Evolutionary conservation across 352 stramenopile genomes (phyloP), one percentile per base, ranked within the genome.

Genomic region (Pythium aristosporum): DNA sequence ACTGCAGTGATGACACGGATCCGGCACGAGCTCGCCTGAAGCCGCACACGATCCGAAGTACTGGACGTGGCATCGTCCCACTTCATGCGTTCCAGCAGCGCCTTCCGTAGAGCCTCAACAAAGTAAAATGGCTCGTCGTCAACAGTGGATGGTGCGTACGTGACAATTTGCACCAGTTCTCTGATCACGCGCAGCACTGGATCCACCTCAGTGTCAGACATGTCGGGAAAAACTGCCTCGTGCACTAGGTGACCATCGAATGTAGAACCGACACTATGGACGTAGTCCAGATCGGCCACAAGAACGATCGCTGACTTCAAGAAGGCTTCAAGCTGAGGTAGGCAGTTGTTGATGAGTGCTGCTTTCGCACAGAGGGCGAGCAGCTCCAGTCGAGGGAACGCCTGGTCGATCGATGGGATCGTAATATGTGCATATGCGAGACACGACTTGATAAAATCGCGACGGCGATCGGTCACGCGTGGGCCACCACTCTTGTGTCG

Each of bases 371-470:
- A 86, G 2, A 76, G 57, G 2, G 82, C 69, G 57, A 94, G 70
- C 18, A 97, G 63, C 32, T 93, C 62, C 10, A 97, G 62, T 39
- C 85, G 86, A 18, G 77, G 60, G 16, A 77, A 73, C 2, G 66
- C 30, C 6, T 77, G 56, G 1, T 77, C 63, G 25, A 97, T 88
- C 21, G 82, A 94, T 25, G 91, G 91, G 23, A 96, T 96, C 32
- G 88, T 97, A 56, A 97, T 91, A 61, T 96, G 87, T 11, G 82
- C 82, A 56, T 91, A 97, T 7, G 91, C 91, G n/a, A 96, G 66
- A 56, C 88, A 96, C 3, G 86, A 94, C 52, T 96, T 95, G 65
- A 96, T 77, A 37, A 97, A 94, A 44, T 79, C 74, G 5, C 80
- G 75, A n/a, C 73, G 69, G 7, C 65, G 67, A 59, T 87, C 74